Evolutionary conservation across 768 basidiomycete species (phyloP), one percentile per base, ranked within the genome.

Genomic region (Hortiboletus flavorubellus): DNA sequence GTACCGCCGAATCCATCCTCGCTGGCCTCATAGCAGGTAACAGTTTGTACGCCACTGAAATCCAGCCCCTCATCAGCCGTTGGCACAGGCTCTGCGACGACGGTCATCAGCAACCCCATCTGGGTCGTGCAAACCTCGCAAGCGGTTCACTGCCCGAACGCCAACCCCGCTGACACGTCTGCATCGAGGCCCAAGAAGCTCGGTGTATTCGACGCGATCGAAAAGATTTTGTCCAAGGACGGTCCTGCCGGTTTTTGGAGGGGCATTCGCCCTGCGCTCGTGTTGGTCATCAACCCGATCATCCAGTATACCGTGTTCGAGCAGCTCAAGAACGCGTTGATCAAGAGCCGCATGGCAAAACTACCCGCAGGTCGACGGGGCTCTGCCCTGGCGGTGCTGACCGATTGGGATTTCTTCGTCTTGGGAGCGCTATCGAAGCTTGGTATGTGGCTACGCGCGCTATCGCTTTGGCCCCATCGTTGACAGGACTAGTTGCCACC

Each of bases 101-200:
- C 93, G 4, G 72, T 96, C 59, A 79, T 91, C 59, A 89, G 85
- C 68, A 98, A 98, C 72, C 96, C 96, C 3, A 88, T 98, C 56
- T 99, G 97, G 97, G 93, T 97, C 46, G 79, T 98, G 21, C 94
- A 98, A 69, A 93, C 93, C 6, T 87, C 87, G 8, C 93, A 96
- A 69, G 86, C 89, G 9, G 86, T 89, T 33, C 80, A 77, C 47
- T 84, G 81, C 34, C 71, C 84, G 71, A 67, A 77, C 48, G 30
- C 60, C 37, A 39, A 57, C 11, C 48, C 59, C n/a, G 38, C 70
- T 7, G 72, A 74, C 41, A 38, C 69, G 9, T 61, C 73, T 38
- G 60, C 70, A 11, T 54, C 67, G 66, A 84, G 82, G 56, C 67
- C 73, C 45, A 79, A 75, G 71, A 87, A 85, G 59, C 80, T 86